phyloP scores from a whole-genome alignment of 1,284 basidiomycete genomes.

The Porodaedalea pini region DNA sequence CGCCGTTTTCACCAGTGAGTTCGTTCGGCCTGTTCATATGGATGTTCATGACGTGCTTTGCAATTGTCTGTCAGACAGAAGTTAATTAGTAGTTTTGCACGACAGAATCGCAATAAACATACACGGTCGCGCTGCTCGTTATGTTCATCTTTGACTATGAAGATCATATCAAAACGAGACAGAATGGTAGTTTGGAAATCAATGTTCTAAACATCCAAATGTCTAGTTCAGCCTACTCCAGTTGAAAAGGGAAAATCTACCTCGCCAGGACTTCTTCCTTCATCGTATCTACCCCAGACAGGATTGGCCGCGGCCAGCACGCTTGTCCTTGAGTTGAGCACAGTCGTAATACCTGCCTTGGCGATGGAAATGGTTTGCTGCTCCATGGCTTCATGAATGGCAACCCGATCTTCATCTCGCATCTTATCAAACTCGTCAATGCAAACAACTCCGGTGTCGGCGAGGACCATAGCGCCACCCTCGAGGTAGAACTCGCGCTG shows the following conservation, averaged over 20 bases:
- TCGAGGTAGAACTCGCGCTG: constrained; percentile 98
- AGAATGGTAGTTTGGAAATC: constrained; percentile 99
- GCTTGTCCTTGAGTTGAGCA: constrained; percentile 93
- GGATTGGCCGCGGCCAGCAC: constrained; percentile 98
- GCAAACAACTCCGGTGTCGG: constrained; percentile 97
- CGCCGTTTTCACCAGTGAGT: constrained; percentile 55
- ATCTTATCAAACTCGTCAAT: constrained; percentile 99
- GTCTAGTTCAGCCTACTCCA: background rate
- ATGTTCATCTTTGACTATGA: constrained; percentile 98
- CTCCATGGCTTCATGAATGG: constrained; percentile 99
- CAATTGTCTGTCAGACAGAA: constrained; percentile 67
- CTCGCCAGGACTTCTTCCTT: constrained; percentile 95
- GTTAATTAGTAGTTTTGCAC: background rate
- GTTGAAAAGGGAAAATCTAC: constrained; percentile 36
- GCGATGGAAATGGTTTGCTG: constrained; percentile 99
- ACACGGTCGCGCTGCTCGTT: constrained; percentile 92
- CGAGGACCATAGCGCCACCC: constrained; percentile 99
- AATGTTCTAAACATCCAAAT: constrained; percentile 65
- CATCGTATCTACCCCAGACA: constrained; percentile 97
- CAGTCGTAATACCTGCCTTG: constrained; percentile 98
- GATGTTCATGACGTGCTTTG: constrained; percentile 97
- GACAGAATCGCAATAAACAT: constrained; percentile 26
- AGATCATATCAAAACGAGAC: constrained; percentile 99
- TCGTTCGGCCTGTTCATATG: constrained; percentile 90
- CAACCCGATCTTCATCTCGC: constrained; percentile 98